Evolutionary conservation across 257 asterid genomes (phyloP).

Genomic region (Rehmannia glutinosa): DNA sequence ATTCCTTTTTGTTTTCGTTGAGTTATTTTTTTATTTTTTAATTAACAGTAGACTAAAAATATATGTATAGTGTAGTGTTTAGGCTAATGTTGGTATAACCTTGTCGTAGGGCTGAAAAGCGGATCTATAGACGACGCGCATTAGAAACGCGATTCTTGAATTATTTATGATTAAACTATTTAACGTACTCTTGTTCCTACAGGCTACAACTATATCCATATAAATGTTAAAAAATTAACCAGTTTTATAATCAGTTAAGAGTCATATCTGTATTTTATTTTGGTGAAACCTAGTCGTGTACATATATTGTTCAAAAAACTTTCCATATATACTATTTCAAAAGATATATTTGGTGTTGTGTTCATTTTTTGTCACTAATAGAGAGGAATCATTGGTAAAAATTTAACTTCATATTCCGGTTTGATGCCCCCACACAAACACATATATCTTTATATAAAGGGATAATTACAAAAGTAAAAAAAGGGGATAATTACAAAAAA

Average conservation of each 20-base stretch:
- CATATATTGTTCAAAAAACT: not conserved
- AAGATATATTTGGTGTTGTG: no score
- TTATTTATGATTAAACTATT: no score
- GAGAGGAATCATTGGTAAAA: constrained; percentile 8
- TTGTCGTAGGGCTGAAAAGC: no score
- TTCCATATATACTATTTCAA: not conserved
- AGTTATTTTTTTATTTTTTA: not conserved
- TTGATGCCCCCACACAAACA: constrained; percentile 11
- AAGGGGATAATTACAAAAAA: no score
- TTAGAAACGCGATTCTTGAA: no score
- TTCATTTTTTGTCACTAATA: not conserved
- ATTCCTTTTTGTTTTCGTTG: not conserved
- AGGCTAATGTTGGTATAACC: not conserved
- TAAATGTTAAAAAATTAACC: not conserved
- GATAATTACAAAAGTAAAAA: no score
- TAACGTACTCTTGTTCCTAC: no score
- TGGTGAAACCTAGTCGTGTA: not conserved
- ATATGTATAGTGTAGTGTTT: not conserved
- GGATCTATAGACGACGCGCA: no score
- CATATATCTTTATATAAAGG: no score
- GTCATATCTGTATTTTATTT: not conserved
- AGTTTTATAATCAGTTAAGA: not conserved
- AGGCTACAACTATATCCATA: not conserved
- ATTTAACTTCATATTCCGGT: not conserved
- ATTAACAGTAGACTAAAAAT: not conserved